These are phyloP conservation scores for Nidularia sp. DNA, from an alignment of 768 basidiomycete species.

Conservation along the genomic window DNA sequence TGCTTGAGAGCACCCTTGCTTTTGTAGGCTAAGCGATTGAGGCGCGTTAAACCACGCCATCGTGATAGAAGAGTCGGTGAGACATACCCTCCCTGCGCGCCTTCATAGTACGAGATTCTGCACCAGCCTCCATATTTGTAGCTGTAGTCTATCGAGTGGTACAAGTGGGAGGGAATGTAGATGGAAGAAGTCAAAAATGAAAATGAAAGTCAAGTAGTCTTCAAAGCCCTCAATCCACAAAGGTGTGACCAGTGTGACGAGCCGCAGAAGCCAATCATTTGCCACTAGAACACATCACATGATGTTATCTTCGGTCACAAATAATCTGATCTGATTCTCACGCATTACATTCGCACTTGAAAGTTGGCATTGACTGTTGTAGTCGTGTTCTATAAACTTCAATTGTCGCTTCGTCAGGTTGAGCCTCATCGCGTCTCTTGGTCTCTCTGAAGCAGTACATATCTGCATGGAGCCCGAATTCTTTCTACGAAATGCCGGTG, in stretches of 20 bases:
- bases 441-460: too few relatives aligned
- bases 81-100: conserved; percentile 69
- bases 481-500: too few relatives aligned
- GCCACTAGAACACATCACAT: conserved; percentile 12
- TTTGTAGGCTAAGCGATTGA: conserved; percentile 69
- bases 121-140: conserved; percentile 32
- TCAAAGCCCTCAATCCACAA: conserved; percentile 13
- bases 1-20: conserved; percentile 85
- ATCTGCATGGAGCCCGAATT: too few relatives aligned
- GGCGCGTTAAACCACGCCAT: conserved; percentile 34
- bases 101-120: conserved; percentile 69
- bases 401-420: too few relatives aligned
- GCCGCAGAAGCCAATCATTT: conserved; percentile 1
- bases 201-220: conserved; percentile 17
- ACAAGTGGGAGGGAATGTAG: conserved; percentile 14
- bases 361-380: too few relatives aligned
- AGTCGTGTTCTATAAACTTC: too few relatives aligned
- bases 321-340: too few relatives aligned
- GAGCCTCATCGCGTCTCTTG: too few relatives aligned
- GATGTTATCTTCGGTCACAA: too few relatives aligned
- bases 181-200: conserved; percentile 27
- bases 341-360: too few relatives aligned
- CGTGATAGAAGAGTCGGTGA: conserved; percentile 16
- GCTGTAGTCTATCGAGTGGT: conserved; percentile 14
- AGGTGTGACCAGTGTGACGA: conserved; percentile 27